A percentile compares a stretch with the other conserved stretches of the same genome.
Conservation (phyloP, 1,139 yeast genomes). For the Debaryomyces udenii region DNA sequence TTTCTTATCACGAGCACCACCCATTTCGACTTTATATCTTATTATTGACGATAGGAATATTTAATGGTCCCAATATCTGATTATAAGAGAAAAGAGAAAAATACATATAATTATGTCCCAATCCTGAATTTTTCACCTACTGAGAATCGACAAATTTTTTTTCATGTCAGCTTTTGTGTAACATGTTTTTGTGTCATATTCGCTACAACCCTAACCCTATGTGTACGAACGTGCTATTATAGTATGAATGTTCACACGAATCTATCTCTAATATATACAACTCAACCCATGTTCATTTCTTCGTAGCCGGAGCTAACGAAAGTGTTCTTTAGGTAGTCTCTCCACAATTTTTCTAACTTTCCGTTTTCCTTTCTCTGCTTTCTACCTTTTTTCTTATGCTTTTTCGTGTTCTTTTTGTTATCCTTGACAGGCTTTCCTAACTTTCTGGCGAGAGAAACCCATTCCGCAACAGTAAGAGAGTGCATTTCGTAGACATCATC, state of each 20-base stretch:
- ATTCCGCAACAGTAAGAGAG: constrained; percentile 60
- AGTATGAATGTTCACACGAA: not conserved
- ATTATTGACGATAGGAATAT: constrained; percentile 85
- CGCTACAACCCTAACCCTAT: constrained; percentile 15
- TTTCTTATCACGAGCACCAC: constrained; percentile 99
- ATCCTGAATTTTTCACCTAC: constrained; percentile 3
- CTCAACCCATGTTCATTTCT: constrained; percentile 40
- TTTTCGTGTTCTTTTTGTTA: constrained; percentile 12
- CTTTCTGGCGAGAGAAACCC: constrained; percentile 58
- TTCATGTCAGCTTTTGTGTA: constrained; percentile 8
- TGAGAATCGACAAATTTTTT: constrained; percentile 4
- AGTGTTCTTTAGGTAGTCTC: constrained; percentile 49
- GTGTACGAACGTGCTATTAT: constrained; percentile 13
- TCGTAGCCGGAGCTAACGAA: constrained; percentile 70
- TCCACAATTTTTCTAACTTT: constrained; percentile 43
- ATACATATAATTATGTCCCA: not conserved
- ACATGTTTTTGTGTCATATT: constrained; percentile 1
- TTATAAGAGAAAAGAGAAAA: constrained; percentile 1
- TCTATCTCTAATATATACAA: not conserved
- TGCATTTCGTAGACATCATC: constrained; percentile 58
- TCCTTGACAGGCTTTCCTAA: constrained; percentile 46
- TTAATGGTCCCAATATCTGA: constrained; percentile 62
- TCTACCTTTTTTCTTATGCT: constrained; percentile 13
- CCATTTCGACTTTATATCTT: constrained; percentile 86
- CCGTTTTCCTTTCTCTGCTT: constrained; percentile 13